Evolutionary conservation across 1,284 basidiomycete genomes (phyloP).

Genomic region (Pholiota adiposa): DNA sequence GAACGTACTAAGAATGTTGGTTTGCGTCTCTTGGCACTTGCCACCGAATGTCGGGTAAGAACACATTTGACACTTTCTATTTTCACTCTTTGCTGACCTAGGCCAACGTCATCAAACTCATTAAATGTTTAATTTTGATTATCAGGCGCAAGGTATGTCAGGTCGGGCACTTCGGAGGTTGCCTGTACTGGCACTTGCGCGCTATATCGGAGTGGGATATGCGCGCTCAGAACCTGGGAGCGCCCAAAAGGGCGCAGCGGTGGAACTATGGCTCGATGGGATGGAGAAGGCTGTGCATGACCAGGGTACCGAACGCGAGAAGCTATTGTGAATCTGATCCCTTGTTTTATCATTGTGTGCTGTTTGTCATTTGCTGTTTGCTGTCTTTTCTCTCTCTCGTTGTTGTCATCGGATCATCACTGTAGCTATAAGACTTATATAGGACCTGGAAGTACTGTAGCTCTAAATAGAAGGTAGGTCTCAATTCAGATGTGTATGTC

Average conservation of each 20-base stretch:
- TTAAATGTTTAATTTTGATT: background rate
- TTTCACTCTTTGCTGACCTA: background rate
- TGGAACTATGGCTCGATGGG: slow-evolving; percentile 74
- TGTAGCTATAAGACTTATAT: background rate
- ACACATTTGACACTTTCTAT: background rate
- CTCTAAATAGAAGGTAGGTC: too few species aligned
- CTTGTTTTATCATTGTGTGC: background rate
- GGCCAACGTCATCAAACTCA: background rate
- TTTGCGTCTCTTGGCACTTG: slow-evolving; percentile 64
- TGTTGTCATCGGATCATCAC: background rate
- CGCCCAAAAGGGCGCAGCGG: slow-evolving; percentile 36
- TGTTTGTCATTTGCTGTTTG: background rate
- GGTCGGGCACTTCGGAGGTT: slow-evolving; percentile 89
- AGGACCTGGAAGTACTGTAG: too few species aligned
- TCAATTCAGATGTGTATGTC: too few species aligned
- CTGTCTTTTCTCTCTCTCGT: background rate
- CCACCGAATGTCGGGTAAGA: slow-evolving; percentile 76
- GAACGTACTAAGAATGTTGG: slow-evolving; percentile 58
- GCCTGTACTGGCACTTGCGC: slow-evolving; percentile 90
- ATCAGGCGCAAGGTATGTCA: slow-evolving; percentile 76
- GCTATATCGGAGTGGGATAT: slow-evolving; percentile 66
- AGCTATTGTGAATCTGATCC: slow-evolving; percentile 11
- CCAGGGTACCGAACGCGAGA: slow-evolving; percentile 54
- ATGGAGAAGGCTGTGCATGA: slow-evolving; percentile 75
- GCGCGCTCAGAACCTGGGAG: background rate